Percentiles rank a stretch among this genome's conserved stretches.
phyloP scores from a whole-genome alignment of 2,329 filamentous ascomycete species.

The Ramularia endophylla region DNA sequence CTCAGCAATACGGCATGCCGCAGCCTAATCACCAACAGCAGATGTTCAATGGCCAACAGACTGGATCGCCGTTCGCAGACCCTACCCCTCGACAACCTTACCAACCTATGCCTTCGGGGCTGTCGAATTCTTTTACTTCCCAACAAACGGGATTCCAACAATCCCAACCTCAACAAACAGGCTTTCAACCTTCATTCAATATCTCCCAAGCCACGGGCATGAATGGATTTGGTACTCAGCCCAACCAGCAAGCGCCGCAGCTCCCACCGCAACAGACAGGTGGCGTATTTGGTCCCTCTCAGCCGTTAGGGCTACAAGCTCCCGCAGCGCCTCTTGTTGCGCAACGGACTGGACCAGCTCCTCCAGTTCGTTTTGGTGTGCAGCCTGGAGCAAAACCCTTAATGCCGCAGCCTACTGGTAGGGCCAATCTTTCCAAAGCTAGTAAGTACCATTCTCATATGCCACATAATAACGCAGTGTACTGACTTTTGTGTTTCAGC shows the following conservation, averaged over 20 bases:
- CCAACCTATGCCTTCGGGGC: slow-evolving; percentile 34
- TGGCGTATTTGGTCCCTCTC: slow-evolving; percentile 29
- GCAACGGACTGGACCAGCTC: slow-evolving; percentile 79
- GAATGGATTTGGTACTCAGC: slow-evolving; percentile 42
- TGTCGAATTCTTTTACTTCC: slow-evolving; percentile 26
- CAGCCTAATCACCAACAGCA: slow-evolving; percentile 44
- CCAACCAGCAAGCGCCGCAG: slow-evolving; percentile 44
- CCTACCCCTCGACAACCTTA: slow-evolving; percentile 42
- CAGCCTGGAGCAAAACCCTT: slow-evolving; percentile 67
- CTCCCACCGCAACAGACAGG: slow-evolving; percentile 52
- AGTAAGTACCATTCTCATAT: slow-evolving; percentile 64
- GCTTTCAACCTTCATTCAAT: slow-evolving; percentile 39
- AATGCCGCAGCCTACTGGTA: slow-evolving; percentile 77
- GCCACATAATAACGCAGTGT: slow-evolving; percentile 5
- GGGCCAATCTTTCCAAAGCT: slow-evolving; percentile 87
- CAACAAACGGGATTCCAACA: slow-evolving; percentile 52
- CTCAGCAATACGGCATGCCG: slow-evolving; percentile 11
- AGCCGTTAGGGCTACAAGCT: slow-evolving; percentile 18
- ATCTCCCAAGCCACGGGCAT: slow-evolving; percentile 34
- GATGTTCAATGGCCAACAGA: slow-evolving; percentile 42
- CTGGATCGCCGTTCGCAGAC: slow-evolving; percentile 50
- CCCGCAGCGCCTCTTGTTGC: slow-evolving; percentile 59
- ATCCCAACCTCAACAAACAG: slow-evolving; percentile 34
- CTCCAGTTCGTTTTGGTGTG: slow-evolving; percentile 84
- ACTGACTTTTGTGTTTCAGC: slow-evolving; percentile 38